Evolutionary conservation across 352 stramenopile species (phyloP), one percentile per base, ranked within the genome.

Genomic region (Peronospora belbahrii): DNA sequence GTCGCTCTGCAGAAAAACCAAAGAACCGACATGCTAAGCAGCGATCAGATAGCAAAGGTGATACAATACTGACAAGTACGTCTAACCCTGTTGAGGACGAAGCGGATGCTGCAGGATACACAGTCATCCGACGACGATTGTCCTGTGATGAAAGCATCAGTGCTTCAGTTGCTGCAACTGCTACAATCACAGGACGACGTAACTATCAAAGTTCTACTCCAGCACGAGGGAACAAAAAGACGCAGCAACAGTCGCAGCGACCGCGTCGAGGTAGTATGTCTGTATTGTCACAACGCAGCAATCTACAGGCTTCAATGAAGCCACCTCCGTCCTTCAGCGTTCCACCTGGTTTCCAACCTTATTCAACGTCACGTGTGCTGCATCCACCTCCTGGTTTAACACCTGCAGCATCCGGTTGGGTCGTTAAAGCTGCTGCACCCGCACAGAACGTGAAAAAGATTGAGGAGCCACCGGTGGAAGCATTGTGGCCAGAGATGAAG

Each of bases 101-200:
- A 23, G 34, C 65, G 11, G 70, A 82, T 19, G 65, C 67, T 10
- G 70, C 70, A 1, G 70, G 70, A 15, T 82, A 82, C 51, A 79
- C 70, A 2, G 62, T 82, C 23, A 68, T 79, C n/a, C 67, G 67
- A 2, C 65, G 61, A 10, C 65, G 67, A 15, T 52, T 50, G 35
- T 56, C 55, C 22, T 67, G 52, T 27, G 59, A 65, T 28, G 52
- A 59, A 32, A 59, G 42, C 15, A 18, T 22, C 27, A 34, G 31
- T 30, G 27, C 25, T 22, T 53, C 24, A 30, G 20, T 17, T 24
- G n/a, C 19, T 33, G 15, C 35, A 11, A 14, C 38, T 36, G 15
- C 38, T 27, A 33, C 43, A 36, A 7, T 15, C 6, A 19, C 36
- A 2, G 22, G 8, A 14, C 47, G 50, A n/a, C 52, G 38, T 31